Evolutionary conservation across 805 yeast genomes (phyloP).

Genomic region (Kluyveromyces aestuarii): DNA sequence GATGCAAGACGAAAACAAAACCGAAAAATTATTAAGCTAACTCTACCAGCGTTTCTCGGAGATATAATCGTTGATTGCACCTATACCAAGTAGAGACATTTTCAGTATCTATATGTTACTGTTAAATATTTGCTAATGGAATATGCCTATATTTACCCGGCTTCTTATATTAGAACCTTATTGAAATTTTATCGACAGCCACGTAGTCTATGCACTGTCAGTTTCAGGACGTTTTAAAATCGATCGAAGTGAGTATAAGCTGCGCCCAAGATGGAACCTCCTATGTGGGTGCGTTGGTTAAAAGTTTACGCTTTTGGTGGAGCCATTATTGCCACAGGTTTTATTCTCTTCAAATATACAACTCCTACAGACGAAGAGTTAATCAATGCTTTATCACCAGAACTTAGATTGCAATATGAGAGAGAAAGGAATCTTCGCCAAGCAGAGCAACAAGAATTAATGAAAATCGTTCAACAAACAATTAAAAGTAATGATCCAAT

Average conservation of each 20-base stretch:
- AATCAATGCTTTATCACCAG: slow-evolving; percentile 70
- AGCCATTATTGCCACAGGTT: slow-evolving; percentile 67
- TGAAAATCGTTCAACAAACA: slow-evolving; percentile 56
- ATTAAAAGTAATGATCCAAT: slow-evolving; percentile 65
- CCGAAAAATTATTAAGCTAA: no score
- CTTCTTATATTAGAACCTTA: background rate
- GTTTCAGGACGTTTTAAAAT: background rate
- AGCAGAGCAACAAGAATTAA: slow-evolving; percentile 60
- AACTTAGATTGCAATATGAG: slow-evolving; percentile 67
- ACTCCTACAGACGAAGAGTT: slow-evolving; percentile 83
- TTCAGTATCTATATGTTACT: background rate
- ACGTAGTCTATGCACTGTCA: background rate
- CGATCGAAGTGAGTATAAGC: background rate
- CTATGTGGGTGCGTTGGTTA: slow-evolving; percentile 52
- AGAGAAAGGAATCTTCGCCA: slow-evolving; percentile 50
- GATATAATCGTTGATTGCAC: no score
- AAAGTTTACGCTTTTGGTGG: slow-evolving; percentile 51
- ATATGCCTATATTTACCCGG: background rate
- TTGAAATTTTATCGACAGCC: background rate
- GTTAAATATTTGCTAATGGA: background rate
- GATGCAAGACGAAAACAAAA: no score
- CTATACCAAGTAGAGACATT: background rate
- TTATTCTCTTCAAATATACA: slow-evolving; percentile 57
- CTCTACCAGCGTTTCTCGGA: no score
- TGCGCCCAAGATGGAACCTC: slow-evolving; percentile 23